Percentiles rank a stretch among this genome's conserved stretches.
These are phyloP conservation scores for Musa troglodytarum DNA, from an alignment of 176 grass and related monocot species.

Conservation along the genomic window DNA sequence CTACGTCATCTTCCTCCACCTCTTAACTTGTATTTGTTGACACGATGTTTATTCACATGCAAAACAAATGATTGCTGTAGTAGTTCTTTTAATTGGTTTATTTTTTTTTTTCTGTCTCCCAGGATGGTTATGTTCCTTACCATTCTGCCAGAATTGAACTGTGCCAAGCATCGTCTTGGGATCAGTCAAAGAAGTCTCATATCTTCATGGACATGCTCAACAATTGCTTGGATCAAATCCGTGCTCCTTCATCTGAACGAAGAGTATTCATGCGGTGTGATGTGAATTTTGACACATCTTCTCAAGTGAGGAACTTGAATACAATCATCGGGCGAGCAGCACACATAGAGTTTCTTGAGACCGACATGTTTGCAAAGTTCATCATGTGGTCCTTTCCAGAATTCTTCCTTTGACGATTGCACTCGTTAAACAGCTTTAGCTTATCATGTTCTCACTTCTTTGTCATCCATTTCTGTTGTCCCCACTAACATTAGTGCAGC, in stretches of 20 bases:
- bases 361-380: conserved; percentile 59
- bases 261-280: conserved; percentile 83
- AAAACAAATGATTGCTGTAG: neutral
- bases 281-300: conserved; percentile 58
- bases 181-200: conserved; percentile 58
- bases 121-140: conserved; percentile 90
- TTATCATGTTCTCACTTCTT: neutral
- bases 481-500: neutral
- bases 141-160: conserved; percentile 86
- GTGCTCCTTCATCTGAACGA: conserved; percentile 38
- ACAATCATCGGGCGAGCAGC: conserved; percentile 78
- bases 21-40: neutral
- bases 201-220: conserved; percentile 87
- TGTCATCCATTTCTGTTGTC: neutral
- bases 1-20: too few species aligned
- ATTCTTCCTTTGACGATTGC: conserved; percentile 36
- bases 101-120: conserved; percentile 5
- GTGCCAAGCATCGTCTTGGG: conserved; percentile 41
- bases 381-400: conserved; percentile 91
- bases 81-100: neutral
- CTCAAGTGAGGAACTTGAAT: conserved; percentile 53
- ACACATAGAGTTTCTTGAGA: conserved; percentile 80
- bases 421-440: neutral
- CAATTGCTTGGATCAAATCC: conserved; percentile 70
- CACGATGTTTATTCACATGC: neutral